Base-by-base conservation (phyloP, 345 rosid species). In the Murraya koenigii region DNA sequence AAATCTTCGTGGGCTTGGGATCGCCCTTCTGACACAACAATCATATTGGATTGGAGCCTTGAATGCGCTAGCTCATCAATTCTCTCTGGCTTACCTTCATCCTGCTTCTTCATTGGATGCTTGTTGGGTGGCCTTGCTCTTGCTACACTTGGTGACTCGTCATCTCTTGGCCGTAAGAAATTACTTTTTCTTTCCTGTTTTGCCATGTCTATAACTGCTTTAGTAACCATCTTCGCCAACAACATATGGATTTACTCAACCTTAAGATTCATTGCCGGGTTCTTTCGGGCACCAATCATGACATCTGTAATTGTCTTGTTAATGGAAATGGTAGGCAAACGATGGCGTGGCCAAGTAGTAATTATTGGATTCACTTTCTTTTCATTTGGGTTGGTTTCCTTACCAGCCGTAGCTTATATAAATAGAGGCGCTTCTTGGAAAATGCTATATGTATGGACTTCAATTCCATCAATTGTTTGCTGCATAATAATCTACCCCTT, bases 21-120 rank as follows among this genome's bases (percentile, higher is more conserved):
- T 44, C 49, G 25, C 1, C 72, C 80, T 11, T 17, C 78, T 13
- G 72, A 77, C 69, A 72, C 67, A 2, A 77, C 91, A 17, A 81
- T 86, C 55, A 77, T 91, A 32, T 88, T 92, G 0, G 87, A 88
- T 52, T 91, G 91, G 91, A 52, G 71, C 3, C 90, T 91, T 13
- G 81, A 88, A 72, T 87, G 96, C 26, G 72, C 90, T 0, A 82
- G 69, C 33, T 80, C 91, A 2, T 25, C 49, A 44, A 44, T 87
- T 69, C 58, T 88, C 75, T 85, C 54, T 5, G 90, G 87, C 69
- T 80, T 91, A 8, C 93, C 96, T 2, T 87, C 92, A 15, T 85
- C 92, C 0, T 84, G 87, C 5, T 90, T 86, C 85, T 91, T 88
- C 84, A 55, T 78, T 32, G 93, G 93, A 0, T 88, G 90, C 78